These are phyloP conservation scores for Malus hybrid DNA, from an alignment of 331 rosid species.

Conservation along the genomic window DNA sequence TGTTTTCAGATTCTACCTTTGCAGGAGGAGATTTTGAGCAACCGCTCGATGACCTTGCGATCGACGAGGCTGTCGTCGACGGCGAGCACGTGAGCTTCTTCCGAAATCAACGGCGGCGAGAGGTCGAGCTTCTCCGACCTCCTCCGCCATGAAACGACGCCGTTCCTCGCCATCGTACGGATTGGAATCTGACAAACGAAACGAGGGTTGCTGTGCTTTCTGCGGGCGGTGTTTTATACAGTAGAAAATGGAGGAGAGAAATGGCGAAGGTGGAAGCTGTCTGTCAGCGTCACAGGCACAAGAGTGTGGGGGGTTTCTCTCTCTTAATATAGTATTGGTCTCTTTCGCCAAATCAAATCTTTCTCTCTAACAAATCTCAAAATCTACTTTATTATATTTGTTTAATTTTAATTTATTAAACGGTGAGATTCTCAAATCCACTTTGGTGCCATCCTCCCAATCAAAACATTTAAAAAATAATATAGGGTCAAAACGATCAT, in stretches of 20 bases:
- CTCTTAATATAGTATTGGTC: slow-evolving; percentile 15
- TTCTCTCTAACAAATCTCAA: slow-evolving; percentile 56
- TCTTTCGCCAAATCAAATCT: slow-evolving; percentile 62
- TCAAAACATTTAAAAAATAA: slow-evolving; percentile 7
- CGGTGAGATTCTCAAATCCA: slow-evolving; percentile 90
- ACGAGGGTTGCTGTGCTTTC: slow-evolving; percentile 15
- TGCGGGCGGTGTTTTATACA: slow-evolving; percentile 30
- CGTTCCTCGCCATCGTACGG: slow-evolving; percentile 37
- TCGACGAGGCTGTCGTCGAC: slow-evolving; percentile 93
- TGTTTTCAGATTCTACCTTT: slow-evolving; percentile 35
- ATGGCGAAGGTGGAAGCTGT: slow-evolving; percentile 8
- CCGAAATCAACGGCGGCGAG: slow-evolving; percentile 6
- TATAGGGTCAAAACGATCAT: no score
- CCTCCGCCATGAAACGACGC: slow-evolving; percentile 38
- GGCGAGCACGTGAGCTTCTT: slow-evolving; percentile 84
- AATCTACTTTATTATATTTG: slow-evolving; percentile 24
- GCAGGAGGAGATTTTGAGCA: slow-evolving; percentile 73
- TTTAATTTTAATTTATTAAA: slow-evolving; percentile 36
- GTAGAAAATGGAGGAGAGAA: slow-evolving; percentile 10
- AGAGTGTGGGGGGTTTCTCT: not conserved
- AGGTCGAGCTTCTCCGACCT: slow-evolving; percentile 29
- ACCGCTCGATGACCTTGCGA: slow-evolving; percentile 77
- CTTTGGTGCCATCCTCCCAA: slow-evolving; percentile 52
- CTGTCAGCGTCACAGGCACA: slow-evolving; percentile 15
- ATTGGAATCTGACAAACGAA: not conserved